phyloP scores from a whole-genome alignment of 2,329 filamentous ascomycete genomes.

The Calonectria pseudoturangicola region DNA sequence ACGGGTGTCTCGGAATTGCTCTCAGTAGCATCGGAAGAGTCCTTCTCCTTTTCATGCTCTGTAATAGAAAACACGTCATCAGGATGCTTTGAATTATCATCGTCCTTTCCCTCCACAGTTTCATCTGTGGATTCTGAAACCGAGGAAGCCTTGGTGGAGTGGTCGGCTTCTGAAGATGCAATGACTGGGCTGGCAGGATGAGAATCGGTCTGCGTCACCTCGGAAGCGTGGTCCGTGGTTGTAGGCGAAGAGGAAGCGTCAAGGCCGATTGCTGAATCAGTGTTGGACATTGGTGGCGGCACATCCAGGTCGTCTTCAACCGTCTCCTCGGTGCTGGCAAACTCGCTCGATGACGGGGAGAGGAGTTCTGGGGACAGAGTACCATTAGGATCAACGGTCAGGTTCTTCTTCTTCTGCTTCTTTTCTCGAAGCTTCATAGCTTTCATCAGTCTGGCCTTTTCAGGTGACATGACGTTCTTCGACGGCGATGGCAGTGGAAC shows the following conservation, averaged over 20 bases:
- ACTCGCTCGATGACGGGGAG: constrained; percentile 47
- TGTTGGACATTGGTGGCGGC: constrained; percentile 63
- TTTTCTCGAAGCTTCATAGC: constrained; percentile 92
- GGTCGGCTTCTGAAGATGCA: constrained; percentile 72
- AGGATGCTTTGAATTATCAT: constrained; percentile 46
- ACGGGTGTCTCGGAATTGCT: constrained; percentile 30
- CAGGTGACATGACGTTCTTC: constrained; percentile 81
- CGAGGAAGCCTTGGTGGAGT: constrained; percentile 79
- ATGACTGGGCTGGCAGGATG: constrained; percentile 74
- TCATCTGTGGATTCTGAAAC: constrained; percentile 78
- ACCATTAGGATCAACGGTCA: constrained; percentile 53
- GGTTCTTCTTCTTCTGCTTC: constrained; percentile 71
- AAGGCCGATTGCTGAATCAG: constrained; percentile 74
- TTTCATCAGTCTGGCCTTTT: constrained; percentile 95
- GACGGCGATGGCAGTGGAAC: constrained; percentile 64
- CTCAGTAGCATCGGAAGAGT: constrained; percentile 40
- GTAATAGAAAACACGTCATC: constrained; percentile 31
- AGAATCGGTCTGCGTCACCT: constrained; percentile 72
- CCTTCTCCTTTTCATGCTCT: constrained; percentile 22
- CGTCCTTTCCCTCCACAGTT: constrained; percentile 66
- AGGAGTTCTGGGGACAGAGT: constrained; percentile 45
- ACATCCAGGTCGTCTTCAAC: constrained; percentile 52
- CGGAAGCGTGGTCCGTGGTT: constrained; percentile 67
- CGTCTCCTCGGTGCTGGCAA: constrained; percentile 48
- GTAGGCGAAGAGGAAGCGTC: constrained; percentile 65